Conservation (phyloP, 2,329 filamentous ascomycete genomes). For the Cladosporium cucumerinum region DNA sequence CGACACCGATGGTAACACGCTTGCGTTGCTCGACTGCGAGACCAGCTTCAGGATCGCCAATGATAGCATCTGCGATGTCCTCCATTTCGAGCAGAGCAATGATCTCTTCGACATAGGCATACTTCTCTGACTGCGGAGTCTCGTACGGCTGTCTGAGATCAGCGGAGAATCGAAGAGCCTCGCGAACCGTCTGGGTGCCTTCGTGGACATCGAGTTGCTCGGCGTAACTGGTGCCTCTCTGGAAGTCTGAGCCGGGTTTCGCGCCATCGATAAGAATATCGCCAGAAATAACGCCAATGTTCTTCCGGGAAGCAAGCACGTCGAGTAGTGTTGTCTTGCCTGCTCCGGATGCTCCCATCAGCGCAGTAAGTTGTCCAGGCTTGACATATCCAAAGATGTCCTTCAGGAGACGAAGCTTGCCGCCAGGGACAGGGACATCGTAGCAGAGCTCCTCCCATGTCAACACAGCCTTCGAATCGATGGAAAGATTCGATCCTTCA, state of each 20-base stretch:
- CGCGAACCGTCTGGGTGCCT: conserved; percentile 59
- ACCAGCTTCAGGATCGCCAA: conserved; percentile 58
- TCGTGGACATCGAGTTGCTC: conserved; percentile 66
- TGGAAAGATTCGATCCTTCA: conserved; percentile 47
- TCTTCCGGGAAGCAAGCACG: conserved; percentile 65
- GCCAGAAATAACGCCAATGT: conserved; percentile 61
- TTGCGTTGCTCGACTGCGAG: conserved; percentile 67
- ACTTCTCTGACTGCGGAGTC: conserved; percentile 58
- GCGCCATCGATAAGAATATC: conserved; percentile 61
- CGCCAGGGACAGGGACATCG: conserved; percentile 48
- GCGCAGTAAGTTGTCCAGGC: conserved; percentile 48
- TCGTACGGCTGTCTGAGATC: conserved; percentile 60
- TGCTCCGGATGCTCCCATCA: conserved; percentile 60
- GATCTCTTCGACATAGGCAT: conserved; percentile 64
- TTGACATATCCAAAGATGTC: conserved; percentile 50
- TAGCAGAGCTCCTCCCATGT: conserved; percentile 53
- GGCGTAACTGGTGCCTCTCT: conserved; percentile 62
- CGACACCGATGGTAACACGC: conserved; percentile 61
- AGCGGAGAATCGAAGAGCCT: conserved; percentile 65
- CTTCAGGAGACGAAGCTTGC: conserved; percentile 44
- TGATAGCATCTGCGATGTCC: conserved; percentile 63
- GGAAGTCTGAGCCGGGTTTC: conserved; percentile 55
- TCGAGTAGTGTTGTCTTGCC: conserved; percentile 85
- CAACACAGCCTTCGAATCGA: conserved; percentile 54
- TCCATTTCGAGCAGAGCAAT: conserved; percentile 64